phyloP scores from a whole-genome alignment of 805 yeast genomes.

The Vanderwaltozyma polyspora region DNA sequence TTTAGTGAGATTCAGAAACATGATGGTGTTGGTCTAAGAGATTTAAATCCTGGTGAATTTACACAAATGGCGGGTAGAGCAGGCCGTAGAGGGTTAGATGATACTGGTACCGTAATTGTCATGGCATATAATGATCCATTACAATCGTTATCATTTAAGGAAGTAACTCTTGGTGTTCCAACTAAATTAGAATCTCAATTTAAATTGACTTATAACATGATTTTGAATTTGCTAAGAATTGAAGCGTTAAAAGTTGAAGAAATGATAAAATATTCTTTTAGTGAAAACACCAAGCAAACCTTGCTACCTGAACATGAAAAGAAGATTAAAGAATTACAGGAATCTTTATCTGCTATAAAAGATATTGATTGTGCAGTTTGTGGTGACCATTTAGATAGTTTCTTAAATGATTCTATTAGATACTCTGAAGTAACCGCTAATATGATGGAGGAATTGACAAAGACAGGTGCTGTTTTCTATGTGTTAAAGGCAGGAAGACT shows the following conservation, averaged over 20 bases:
- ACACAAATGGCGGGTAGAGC: slow-evolving; percentile 99
- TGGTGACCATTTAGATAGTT: slow-evolving; percentile 33
- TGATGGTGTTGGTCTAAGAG: slow-evolving; percentile 77
- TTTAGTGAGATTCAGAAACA: slow-evolving; percentile 79
- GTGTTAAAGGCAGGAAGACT: slow-evolving; percentile 45
- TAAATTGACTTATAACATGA: slow-evolving; percentile 92
- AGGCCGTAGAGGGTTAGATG: slow-evolving; percentile 92
- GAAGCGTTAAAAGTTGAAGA: slow-evolving; percentile 96
- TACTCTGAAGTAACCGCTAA: slow-evolving; percentile 36
- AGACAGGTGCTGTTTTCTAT: slow-evolving; percentile 37
- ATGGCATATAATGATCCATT: slow-evolving; percentile 71
- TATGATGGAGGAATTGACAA: slow-evolving; percentile 38
- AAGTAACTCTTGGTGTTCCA: slow-evolving; percentile 78
- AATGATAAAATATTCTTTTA: slow-evolving; percentile 91
- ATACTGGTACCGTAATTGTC: slow-evolving; percentile 86
- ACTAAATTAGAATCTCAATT: slow-evolving; percentile 87
- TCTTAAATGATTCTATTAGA: slow-evolving; percentile 35
- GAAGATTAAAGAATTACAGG: slow-evolving; percentile 43
- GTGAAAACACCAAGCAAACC: slow-evolving; percentile 81
- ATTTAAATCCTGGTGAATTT: slow-evolving; percentile 87
- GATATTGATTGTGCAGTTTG: slow-evolving; percentile 27
- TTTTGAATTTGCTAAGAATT: slow-evolving; percentile 76
- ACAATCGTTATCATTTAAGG: slow-evolving; percentile 49
- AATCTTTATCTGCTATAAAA: slow-evolving; percentile 31
- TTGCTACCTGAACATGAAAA: slow-evolving; percentile 77